Evolutionary conservation across 1,284 basidiomycete species (phyloP).

Genomic region (Taiwanofungus camphoratus): DNA sequence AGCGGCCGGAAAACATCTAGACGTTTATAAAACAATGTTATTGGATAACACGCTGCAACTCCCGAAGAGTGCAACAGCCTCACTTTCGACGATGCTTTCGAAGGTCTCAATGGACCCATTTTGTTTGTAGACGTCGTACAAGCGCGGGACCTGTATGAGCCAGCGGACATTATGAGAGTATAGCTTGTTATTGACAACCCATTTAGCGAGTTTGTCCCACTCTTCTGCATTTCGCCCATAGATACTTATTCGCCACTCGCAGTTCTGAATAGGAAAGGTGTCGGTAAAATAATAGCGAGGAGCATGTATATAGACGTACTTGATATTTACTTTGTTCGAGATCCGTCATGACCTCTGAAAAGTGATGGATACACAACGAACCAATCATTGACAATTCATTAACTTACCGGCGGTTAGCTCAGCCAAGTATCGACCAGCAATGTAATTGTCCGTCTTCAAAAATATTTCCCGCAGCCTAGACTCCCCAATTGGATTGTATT

Average conservation of each 20-base stretch:
- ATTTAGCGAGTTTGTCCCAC: conserved; percentile 98
- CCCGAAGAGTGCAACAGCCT: conserved; percentile 24
- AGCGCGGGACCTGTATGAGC: conserved; percentile 93
- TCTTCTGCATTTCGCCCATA: conserved; percentile 81
- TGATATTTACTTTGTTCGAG: conserved; percentile 98
- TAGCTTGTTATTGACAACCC: conserved; percentile 92
- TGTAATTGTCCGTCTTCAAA: conserved; percentile 95
- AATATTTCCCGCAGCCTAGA: conserved; percentile 96
- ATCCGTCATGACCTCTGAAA: conserved; percentile 89
- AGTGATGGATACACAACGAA: neutral
- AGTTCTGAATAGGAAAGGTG: conserved; percentile 47
- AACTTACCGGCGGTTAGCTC: conserved; percentile 82
- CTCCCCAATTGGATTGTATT: conserved; percentile 94
- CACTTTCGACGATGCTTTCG: conserved; percentile 87
- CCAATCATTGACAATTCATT: neutral
- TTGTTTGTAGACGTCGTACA: conserved; percentile 96
- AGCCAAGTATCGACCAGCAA: conserved; percentile 89
- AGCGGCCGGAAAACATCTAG: conserved; percentile 90
- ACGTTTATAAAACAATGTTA: neutral
- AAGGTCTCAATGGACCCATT: conserved; percentile 85
- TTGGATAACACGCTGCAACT: neutral
- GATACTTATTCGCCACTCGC: conserved; percentile 95
- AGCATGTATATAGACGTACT: conserved; percentile 32
- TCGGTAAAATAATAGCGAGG: neutral
- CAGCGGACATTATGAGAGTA: conserved; percentile 97